Evolutionary conservation across 139 green algal species (phyloP), one percentile per base, ranked within the genome.

Genomic region (Pedinophyceae sp.): DNA sequence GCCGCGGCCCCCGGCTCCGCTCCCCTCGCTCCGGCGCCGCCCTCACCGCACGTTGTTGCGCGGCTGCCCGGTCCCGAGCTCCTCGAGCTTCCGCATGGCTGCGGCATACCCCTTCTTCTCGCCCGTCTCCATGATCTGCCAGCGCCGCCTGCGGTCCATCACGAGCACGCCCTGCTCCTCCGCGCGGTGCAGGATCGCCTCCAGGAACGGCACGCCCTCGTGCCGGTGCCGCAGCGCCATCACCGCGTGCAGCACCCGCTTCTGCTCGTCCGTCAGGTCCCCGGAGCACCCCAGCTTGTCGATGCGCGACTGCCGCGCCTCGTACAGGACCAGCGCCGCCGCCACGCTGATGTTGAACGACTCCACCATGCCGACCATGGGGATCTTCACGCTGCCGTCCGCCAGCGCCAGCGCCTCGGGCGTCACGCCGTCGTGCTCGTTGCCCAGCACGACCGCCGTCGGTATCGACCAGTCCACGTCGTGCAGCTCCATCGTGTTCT

Each of bases 391-490:
- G 28, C 61, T 73, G 1, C 38, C 41, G 54, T 90, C 81, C 24
- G 82, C 75, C 4, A 60, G 27, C 23, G 41, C 58, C 28, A 93
- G 39, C 2, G 72, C 70, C 45, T 75, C 71, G 16, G 55, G 27
- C 19, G 66, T 77, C 34, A 88, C 76, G 4, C 81, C 70, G 48
- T 61, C 43, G 25, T 70, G 59, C 57, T 93, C 83, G 56, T 93
- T 93, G 17, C 83, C 83, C 28, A 93, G 57, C 19, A 93, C 62
- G 50, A 93, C 61, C 1, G 82, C 79, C 15, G 79, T 90, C 17
- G 83, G 83, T 1, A 61, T 66, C 0, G 66, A 79, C 68, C 73
- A 90, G 60, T 90, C 79, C 13, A 93, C 55, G 13, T 84, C 66
- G 55, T 74, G 59, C 20, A 71, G 51, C 26, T 25, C 30, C 19